A percentile compares a stretch with the other conserved stretches of the same genome.
phyloP scores from a whole-genome alignment of 106 monocot species.

The Cymbidium sinense region DNA sequence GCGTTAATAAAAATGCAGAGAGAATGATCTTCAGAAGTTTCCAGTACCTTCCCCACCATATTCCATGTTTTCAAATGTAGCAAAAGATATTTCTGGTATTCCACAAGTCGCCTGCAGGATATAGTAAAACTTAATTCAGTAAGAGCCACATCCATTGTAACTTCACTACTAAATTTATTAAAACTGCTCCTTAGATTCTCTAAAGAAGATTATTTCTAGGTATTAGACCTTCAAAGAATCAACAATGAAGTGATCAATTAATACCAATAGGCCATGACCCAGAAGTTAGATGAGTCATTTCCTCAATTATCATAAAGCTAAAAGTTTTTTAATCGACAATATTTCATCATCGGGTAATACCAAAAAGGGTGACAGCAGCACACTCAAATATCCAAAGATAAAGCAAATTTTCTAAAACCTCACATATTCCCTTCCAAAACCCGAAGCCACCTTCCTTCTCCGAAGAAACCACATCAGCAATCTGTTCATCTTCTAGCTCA shows the following conservation, averaged over 20 bases:
- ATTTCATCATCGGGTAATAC: too few species aligned
- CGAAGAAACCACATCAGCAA: too few species aligned
- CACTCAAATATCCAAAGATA: too few species aligned
- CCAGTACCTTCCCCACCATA: conserved; percentile 90
- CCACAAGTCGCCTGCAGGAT: conserved; percentile 86
- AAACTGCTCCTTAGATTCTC: neutral
- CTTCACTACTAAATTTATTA: neutral
- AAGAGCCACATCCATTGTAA: neutral
- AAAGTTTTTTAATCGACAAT: neutral
- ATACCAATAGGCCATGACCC: neutral
- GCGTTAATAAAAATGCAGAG: neutral
- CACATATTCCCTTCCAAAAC: too few species aligned
- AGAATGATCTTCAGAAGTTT: neutral
- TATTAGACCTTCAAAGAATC: neutral
- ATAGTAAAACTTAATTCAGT: neutral
- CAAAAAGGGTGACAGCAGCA: too few species aligned
- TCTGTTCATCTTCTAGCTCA: too few species aligned
- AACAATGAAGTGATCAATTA: neutral
- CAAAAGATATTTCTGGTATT: conserved; percentile 93
- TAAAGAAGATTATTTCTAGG: neutral
- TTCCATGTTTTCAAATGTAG: conserved; percentile 99
- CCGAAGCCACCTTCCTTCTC: too few species aligned
- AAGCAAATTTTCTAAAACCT: too few species aligned
- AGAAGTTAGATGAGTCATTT: neutral
- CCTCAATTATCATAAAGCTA: neutral